Evolutionary conservation across 805 yeast species (phyloP), one percentile per base, ranked within the genome.

Genomic region (Wickerhamiella dianesei): DNA sequence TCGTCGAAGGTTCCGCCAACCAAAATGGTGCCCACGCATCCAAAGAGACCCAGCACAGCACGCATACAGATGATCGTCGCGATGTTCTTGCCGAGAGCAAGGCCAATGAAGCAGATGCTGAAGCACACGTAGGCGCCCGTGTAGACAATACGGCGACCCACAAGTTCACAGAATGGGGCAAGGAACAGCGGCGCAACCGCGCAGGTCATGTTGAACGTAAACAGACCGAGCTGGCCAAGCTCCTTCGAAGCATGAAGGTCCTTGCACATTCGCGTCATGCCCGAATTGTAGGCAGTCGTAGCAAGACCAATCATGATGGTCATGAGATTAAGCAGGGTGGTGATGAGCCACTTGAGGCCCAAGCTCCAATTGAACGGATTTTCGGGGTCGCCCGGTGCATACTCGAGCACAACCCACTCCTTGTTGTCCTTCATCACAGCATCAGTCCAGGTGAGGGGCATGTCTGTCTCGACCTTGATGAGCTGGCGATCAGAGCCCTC

Each of bases 281-380:
- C 92, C 56, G 95, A 94, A 21, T 95, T 80, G 56, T 85, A 81
- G 60, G 89, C 82, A 1, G 96, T 82, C 3, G 95, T 84, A 37
- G 96, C 96, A 62, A 84, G 87, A 2, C 96, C 96, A 25, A 89
- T 95, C 57, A 86, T 75, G 48, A 88, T 79, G 44, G 88, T 96
- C 52, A 83, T 71, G 29, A 76, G 53, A 1, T 95, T 78, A 20
- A 84, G 68, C 8, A 79, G 53, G 25, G 81, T 60, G 0, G 96
- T 86, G 60, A 80, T 59, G 29, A 51, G 43, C 64, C 67, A 57
- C 53, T 57, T 59, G 19, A 62, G 46, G 52, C 56, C 54, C 29
- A 67, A 46, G 21, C 73, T 66, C 96, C 96, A 87, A 63, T 87
- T 87, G 59, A 79, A 80, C 22, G 96, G 96, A 64, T 88, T 88